Evolutionary conservation across 805 yeast genomes (phyloP), one percentile per base, ranked within the genome.

Genomic region (Alloascoidea africana): DNA sequence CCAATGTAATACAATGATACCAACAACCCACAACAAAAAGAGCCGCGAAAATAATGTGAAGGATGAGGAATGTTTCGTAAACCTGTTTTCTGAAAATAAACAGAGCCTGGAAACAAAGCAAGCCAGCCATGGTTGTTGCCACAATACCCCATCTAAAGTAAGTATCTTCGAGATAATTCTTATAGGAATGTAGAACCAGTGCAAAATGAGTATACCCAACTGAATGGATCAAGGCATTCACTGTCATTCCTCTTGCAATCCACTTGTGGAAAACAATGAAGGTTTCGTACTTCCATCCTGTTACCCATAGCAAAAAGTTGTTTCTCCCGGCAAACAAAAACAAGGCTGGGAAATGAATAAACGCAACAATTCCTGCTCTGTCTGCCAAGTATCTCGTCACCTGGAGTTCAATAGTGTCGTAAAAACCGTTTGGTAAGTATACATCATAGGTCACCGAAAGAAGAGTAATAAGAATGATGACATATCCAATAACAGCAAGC

Each of bases 311-410:
- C 48, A 82, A 60, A 15, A 83, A 71, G 49, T 79, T 82, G 53
- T 82, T 83, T 48, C 91, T 62, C 19, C 79, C 77, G 3, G 84
- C 83, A 53, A 81, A 76, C 39, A 79, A 55, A 41, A 71, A 67
- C 14, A 74, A 51, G 4, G 67, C 51, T 0, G 89, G 87, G 40
- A 75, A 16, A 32, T 38, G 40, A 23, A 34, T 35, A 18, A 43
- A 37, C 1, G 46, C 39, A 14, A 52, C 14, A 30, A 44, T 35
- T 1, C 53, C 60, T 2, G 62, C 37, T 37, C 68, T 50, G 14
- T 53, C 63, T 3, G 61, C 66, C 38, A 51, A 35, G 38, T 47
- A 56, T 60, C 3, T 47, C 48, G 17, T 42, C 46, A 15, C 45
- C 39, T 27, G 33, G 34, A 13, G 17, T 14, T 35, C 33, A n/a